phyloP scores from a whole-genome alignment of 805 yeast genomes.

The Yarrowia bubula region DNA sequence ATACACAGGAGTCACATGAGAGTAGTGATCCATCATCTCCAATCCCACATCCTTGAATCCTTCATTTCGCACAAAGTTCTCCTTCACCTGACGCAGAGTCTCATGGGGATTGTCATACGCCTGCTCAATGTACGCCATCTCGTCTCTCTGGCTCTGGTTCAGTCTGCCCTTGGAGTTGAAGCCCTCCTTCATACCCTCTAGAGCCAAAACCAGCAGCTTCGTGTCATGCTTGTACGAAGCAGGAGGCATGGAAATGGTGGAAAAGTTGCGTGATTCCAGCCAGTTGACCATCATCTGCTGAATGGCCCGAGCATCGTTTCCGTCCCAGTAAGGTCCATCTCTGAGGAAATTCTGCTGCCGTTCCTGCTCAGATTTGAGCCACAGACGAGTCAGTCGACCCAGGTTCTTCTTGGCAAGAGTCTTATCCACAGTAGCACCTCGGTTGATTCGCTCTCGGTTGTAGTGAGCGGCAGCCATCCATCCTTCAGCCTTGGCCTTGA shows the following conservation, averaged over 20 bases:
- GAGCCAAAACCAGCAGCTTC: constrained; percentile 79
- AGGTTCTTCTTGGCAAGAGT: constrained; percentile 90
- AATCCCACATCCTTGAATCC: constrained; percentile 85
- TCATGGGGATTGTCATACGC: constrained; percentile 98
- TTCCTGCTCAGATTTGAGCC: constrained; percentile 91
- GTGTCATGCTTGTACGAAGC: constrained; percentile 89
- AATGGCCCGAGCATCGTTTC: constrained; percentile 83
- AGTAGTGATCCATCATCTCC: constrained; percentile 89
- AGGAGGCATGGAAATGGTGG: constrained; percentile 93
- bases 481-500: constrained; percentile 93
- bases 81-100: constrained; percentile 78
- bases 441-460: constrained; percentile 81
- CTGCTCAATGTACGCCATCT: constrained; percentile 86
- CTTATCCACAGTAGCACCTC: constrained; percentile 92
- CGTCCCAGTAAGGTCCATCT: constrained; percentile 82
- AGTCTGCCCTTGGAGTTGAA: constrained; percentile 73
- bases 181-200: constrained; percentile 81
- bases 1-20: constrained; percentile 80
- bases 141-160: constrained; percentile 87
- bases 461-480: constrained; percentile 94
- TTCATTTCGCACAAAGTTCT: constrained; percentile 77
- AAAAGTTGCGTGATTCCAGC: constrained; percentile 79
- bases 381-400: constrained; percentile 85
- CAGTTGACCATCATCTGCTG: constrained; percentile 87
- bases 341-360: constrained; percentile 75